phyloP scores from a whole-genome alignment of 768 basidiomycete species.

The Kwoniella bestiolae region DNA sequence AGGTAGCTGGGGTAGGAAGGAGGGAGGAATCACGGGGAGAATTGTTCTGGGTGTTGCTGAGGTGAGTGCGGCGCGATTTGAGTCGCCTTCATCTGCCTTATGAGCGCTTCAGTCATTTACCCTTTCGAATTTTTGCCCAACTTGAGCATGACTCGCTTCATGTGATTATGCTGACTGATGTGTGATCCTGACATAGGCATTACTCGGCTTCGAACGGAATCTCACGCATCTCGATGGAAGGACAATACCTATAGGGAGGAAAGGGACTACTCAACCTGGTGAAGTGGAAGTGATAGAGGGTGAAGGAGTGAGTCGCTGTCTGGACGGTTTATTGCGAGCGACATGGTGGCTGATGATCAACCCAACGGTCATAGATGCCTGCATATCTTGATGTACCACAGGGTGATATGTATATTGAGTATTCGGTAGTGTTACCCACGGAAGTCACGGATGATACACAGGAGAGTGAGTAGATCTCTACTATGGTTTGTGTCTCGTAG shows the following conservation, averaged over 20 bases:
- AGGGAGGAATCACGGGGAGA: conserved; percentile 86
- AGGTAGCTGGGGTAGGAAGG: conserved; percentile 87
- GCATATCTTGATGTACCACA: conserved; percentile 49
- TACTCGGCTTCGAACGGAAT: conserved; percentile 94
- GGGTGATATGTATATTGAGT: conserved; percentile 91
- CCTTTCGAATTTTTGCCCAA: no score
- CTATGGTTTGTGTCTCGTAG: background rate
- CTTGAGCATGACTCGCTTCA: no score
- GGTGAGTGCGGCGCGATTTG: conserved; percentile 61
- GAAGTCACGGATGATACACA: conserved; percentile 70
- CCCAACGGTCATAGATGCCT: conserved; percentile 49
- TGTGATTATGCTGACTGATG: conserved; percentile 16
- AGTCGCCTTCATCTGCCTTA: no score
- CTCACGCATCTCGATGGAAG: conserved; percentile 91
- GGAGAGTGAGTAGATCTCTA: conserved; percentile 68
- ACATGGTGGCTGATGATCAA: conserved; percentile 10
- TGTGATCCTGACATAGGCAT: conserved; percentile 68
- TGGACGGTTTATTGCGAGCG: conserved; percentile 38
- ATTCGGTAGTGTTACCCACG: conserved; percentile 84
- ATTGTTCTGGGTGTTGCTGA: conserved; percentile 90
- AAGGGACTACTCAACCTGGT: conserved; percentile 89
- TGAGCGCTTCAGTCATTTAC: no score
- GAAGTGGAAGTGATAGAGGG: conserved; percentile 77
- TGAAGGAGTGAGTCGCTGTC: conserved; percentile 78
- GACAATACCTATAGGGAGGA: conserved; percentile 69